Evolutionary conservation across 805 yeast species (phyloP).

Genomic region (Yarrowia sp.): DNA sequence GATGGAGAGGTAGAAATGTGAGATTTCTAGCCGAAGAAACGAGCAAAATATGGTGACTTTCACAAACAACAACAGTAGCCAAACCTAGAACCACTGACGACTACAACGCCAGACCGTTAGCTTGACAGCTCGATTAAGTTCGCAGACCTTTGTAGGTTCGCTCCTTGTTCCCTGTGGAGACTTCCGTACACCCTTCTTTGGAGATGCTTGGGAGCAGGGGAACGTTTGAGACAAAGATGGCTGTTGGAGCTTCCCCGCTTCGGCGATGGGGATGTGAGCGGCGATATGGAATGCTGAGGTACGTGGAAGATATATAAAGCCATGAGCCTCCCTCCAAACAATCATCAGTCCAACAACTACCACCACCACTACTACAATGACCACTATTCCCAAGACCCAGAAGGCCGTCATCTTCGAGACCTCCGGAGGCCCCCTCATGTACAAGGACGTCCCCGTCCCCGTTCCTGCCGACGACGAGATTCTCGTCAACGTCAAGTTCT

Average conservation of each 20-base stretch:
- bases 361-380: background rate
- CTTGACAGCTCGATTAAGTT: no score
- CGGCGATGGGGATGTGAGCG: background rate
- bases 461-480: conserved; percentile 73
- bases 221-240: no score
- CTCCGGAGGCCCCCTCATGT: conserved; percentile 60
- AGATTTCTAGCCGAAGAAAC: no score
- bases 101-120: no score
- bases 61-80: no score
- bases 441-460: conserved; percentile 79
- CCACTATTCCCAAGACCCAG: conserved; percentile 59
- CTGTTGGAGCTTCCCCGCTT: no score
- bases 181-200: background rate
- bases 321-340: background rate
- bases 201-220: no score
- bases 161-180: no score
- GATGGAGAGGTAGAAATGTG: no score
- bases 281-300: background rate
- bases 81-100: no score
- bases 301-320: background rate
- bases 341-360: background rate
- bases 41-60: no score
- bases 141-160: no score
- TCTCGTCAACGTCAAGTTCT: conserved; percentile 75
- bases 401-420: conserved; percentile 69